These are phyloP conservation scores for Aspergillus affinis DNA, from an alignment of 495 filamentous ascomycete genomes.

Conservation along the genomic window DNA sequence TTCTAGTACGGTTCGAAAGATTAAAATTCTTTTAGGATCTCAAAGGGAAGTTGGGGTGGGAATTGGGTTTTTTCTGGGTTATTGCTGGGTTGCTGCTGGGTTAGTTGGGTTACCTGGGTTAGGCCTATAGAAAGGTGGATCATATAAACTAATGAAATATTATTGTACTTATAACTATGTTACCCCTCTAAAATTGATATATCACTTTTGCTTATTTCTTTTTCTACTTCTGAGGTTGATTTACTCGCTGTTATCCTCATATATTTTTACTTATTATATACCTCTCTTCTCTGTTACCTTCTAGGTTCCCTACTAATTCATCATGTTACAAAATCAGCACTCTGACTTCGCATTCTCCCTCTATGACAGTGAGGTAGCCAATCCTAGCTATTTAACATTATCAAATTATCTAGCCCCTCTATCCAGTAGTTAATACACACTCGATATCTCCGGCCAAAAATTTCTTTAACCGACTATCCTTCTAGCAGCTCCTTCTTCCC, in stretches of 20 bases:
- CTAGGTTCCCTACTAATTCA: background rate
- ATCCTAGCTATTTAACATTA: conserved; percentile 6
- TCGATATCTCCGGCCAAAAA: background rate
- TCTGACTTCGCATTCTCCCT: conserved; percentile 13
- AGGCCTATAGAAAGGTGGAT: background rate
- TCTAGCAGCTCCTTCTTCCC: background rate
- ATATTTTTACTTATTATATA: conserved; percentile 1
- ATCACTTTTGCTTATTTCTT: background rate
- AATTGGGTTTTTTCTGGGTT: conserved; percentile 3
- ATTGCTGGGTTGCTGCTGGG: background rate
- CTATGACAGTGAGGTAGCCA: conserved; percentile 10
- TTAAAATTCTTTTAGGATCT: background rate
- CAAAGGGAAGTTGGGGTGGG: background rate
- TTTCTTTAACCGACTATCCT: conserved; percentile 1
- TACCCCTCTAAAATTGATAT: background rate
- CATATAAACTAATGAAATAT: background rate
- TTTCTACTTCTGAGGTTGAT: background rate
- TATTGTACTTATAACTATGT: no score
- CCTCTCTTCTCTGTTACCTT: conserved; percentile 1
- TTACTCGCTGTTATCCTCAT: background rate
- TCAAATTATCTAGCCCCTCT: conserved; percentile 2
- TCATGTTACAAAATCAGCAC: conserved; percentile 13
- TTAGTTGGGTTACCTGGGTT: background rate
- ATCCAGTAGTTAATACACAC: conserved; percentile 10
- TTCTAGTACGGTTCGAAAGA: background rate